Evolutionary conservation across 1,139 yeast genomes (phyloP).

Genomic region (Saccharomyces hybrid): DNA sequence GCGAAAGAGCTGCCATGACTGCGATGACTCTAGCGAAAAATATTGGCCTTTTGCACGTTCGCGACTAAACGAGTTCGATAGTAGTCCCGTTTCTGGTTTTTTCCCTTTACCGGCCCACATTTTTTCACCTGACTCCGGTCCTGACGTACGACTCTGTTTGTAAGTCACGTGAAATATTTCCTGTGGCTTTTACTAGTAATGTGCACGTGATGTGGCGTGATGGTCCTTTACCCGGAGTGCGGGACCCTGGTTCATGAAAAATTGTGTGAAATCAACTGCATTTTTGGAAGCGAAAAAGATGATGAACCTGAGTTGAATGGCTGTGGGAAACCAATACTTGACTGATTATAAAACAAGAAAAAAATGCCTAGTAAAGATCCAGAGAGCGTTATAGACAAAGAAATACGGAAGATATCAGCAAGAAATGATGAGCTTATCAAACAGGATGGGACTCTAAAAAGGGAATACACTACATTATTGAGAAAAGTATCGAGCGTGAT

Average conservation of each 20-base stretch:
- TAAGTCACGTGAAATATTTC: neutral
- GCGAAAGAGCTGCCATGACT: neutral
- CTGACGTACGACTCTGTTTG: neutral
- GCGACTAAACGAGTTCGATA: neutral
- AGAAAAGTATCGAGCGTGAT: slow-evolving; percentile 28
- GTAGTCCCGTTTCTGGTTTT: neutral
- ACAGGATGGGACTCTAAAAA: slow-evolving; percentile 26
- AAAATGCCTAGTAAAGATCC: neutral
- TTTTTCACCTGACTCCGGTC: neutral
- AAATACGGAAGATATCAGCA: slow-evolving; percentile 16
- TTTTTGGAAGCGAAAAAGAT: neutral
- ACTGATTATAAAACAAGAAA: neutral
- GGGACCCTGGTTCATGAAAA: neutral
- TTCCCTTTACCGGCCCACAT: neutral
- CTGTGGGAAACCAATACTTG: neutral
- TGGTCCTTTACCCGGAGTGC: neutral
- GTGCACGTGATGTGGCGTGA: neutral
- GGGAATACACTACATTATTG: slow-evolving; percentile 28
- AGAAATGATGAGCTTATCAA: slow-evolving; percentile 29
- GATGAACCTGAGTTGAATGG: neutral
- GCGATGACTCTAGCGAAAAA: neutral
- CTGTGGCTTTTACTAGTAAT: neutral
- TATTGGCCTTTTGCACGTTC: neutral
- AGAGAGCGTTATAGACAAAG: slow-evolving; percentile 6
- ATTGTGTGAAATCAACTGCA: neutral